Percentiles rank a stretch among this genome's conserved stretches.
Evolutionary conservation across 23 red algal genomes (phyloP).

Genomic region (Pyropia haitanensis): DNA sequence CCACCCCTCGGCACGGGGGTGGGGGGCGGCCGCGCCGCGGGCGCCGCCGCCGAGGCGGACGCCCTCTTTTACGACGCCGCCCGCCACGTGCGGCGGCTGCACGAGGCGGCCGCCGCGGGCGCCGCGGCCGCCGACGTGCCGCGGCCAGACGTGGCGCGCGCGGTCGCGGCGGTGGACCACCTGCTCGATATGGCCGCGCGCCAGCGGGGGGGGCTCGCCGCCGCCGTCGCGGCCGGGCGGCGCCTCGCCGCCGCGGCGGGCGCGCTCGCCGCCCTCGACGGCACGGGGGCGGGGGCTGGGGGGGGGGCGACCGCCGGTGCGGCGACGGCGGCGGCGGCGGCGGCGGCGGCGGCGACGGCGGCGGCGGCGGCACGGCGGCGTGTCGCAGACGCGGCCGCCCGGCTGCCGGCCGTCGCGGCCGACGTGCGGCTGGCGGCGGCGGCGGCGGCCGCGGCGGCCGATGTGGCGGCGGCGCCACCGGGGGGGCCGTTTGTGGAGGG

Average conservation of each 20-base stretch:
- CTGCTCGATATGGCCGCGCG: slow-evolving; percentile 18
- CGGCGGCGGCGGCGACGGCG: too few relatives aligned
- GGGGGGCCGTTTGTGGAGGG: too few relatives aligned
- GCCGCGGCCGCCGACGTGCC: slow-evolving; percentile 25
- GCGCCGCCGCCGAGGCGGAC: slow-evolving; percentile 13
- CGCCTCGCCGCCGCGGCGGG: too few relatives aligned
- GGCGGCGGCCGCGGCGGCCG: too few relatives aligned
- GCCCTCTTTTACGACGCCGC: slow-evolving; percentile 21
- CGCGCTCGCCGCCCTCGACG: too few relatives aligned
- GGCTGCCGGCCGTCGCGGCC: background rate
- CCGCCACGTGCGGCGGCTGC: slow-evolving; percentile 17
- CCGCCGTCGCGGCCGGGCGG: too few relatives aligned
- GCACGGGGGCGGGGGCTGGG: too few relatives aligned
- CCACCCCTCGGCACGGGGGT: slow-evolving; percentile 11
- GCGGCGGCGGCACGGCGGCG: too few relatives aligned
- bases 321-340: too few relatives aligned
- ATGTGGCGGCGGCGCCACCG: too few relatives aligned
- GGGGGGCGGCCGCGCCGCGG: slow-evolving; percentile 10
- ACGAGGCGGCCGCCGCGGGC: slow-evolving; percentile 22
- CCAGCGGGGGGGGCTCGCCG: slow-evolving; percentile 21
- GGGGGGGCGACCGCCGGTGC: too few relatives aligned
- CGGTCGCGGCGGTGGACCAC: slow-evolving; percentile 23
- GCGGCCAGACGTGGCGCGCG: slow-evolving; percentile 18
- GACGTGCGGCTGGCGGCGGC: background rate
- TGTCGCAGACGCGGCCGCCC: too few relatives aligned